These are phyloP conservation scores for Kandelia obovata DNA, from an alignment of 345 rosid species.

Conservation along the genomic window DNA sequence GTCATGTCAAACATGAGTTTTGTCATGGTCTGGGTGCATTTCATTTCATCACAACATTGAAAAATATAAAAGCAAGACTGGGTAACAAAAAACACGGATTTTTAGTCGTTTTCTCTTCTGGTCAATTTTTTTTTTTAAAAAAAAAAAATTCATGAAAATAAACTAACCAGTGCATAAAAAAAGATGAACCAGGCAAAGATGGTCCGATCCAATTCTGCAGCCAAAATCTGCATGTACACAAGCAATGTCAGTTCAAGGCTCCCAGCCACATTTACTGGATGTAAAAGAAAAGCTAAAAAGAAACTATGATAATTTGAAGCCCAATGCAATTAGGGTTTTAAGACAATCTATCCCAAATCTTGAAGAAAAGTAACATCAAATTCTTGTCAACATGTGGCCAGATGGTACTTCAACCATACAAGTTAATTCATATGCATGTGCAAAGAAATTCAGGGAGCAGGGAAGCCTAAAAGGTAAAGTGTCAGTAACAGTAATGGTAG, in stretches of 20 bases:
- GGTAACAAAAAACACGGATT: no score
- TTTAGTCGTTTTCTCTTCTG: neutral
- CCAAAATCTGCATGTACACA: conserved; percentile 81
- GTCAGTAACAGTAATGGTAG: neutral
- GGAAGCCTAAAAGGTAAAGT: neutral
- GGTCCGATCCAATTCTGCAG: conserved; percentile 99
- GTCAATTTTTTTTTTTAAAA: neutral
- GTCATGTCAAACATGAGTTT: no score
- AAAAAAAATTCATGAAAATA: neutral
- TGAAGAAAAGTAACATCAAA: neutral
- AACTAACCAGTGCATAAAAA: conserved; percentile 81
- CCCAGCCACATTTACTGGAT: conserved; percentile 4
- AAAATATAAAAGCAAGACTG: no score
- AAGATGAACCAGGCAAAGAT: conserved; percentile 77
- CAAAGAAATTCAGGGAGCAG: neutral
- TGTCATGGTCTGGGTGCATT: no score
- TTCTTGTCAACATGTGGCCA: neutral
- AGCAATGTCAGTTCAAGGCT: neutral
- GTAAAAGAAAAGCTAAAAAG: neutral
- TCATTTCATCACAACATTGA: no score
- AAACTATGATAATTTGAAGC: neutral
- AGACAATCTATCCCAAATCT: neutral
- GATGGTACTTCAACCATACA: conserved; percentile 7
- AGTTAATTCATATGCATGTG: neutral
- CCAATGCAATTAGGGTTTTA: neutral